Evolutionary conservation across 1,139 yeast genomes (phyloP).

Genomic region (Yamadazyma pseudoaaseri): DNA sequence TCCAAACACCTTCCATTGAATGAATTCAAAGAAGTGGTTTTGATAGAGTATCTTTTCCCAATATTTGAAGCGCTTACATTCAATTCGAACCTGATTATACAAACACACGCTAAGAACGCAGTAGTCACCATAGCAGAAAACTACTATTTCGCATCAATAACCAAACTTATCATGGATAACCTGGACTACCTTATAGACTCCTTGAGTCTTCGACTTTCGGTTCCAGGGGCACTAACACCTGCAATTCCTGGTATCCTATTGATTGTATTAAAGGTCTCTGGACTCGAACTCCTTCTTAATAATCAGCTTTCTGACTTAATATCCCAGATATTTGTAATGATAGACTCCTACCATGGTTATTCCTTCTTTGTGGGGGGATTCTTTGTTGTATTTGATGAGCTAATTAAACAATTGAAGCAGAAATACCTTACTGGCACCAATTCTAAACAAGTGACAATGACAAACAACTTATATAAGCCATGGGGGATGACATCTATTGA

Average conservation of each 20-base stretch:
- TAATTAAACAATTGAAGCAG: conserved; percentile 52
- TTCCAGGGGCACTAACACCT: conserved; percentile 66
- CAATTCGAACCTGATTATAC: conserved; percentile 27
- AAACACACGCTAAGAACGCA: conserved; percentile 29
- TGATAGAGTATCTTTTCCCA: conserved; percentile 33
- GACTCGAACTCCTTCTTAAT: conserved; percentile 51
- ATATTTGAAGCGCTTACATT: conserved; percentile 36
- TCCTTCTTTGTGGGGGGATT: conserved; percentile 68
- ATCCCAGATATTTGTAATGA: conserved; percentile 67
- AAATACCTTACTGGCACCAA: conserved; percentile 26
- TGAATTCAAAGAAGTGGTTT: conserved; percentile 30
- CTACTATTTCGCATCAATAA: conserved; percentile 59
- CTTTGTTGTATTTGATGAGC: conserved; percentile 66
- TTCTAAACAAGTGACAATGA: conserved; percentile 10
- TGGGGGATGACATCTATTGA: conserved; percentile 52
- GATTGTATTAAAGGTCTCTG: conserved; percentile 68
- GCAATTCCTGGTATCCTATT: conserved; percentile 68
- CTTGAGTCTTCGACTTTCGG: conserved; percentile 63
- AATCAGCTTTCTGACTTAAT: conserved; percentile 72
- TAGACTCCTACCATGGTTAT: conserved; percentile 87
- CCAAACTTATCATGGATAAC: conserved; percentile 58
- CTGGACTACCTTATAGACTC: conserved; percentile 81
- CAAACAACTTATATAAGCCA: conserved; percentile 37
- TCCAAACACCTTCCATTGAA: conserved; percentile 21
- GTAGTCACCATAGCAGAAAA: conserved; percentile 42